Conservation (phyloP, 73 alveolate genomes). For the Paramecium sexaurelia region DNA sequence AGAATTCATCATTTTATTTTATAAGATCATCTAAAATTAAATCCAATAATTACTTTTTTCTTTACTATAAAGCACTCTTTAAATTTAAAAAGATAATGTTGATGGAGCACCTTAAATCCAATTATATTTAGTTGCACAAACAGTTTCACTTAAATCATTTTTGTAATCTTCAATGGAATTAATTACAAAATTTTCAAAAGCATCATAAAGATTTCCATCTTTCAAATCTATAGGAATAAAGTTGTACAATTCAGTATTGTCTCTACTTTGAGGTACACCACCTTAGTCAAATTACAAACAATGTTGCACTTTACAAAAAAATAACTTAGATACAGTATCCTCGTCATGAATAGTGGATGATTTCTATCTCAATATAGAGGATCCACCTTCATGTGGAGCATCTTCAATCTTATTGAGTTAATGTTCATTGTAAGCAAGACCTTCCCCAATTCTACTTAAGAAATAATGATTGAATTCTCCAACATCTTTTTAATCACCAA, state of each 20-base stretch:
- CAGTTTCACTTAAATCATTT: slow-evolving; percentile 57
- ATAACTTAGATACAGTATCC: neutral
- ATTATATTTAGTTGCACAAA: slow-evolving; percentile 69
- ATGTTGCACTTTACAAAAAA: neutral
- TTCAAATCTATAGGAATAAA: slow-evolving; percentile 71
- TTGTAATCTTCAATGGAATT: slow-evolving; percentile 71
- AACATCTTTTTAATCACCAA: slow-evolving; percentile 88
- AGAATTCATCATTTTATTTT: slow-evolving; percentile 73
- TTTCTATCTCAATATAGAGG: neutral
- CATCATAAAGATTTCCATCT: slow-evolving; percentile 74
- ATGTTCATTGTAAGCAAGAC: slow-evolving; percentile 49
- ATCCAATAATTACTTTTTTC: slow-evolving; percentile 21
- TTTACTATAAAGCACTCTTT: slow-evolving; percentile 75
- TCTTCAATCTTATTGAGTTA: neutral
- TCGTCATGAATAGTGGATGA: slow-evolving; percentile 16
- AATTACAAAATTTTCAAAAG: slow-evolving; percentile 73
- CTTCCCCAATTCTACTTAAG: slow-evolving; percentile 82
- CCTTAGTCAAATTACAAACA: neutral
- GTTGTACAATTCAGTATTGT: slow-evolving; percentile 69
- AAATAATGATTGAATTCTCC: slow-evolving; percentile 87
- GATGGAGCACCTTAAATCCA: slow-evolving; percentile 75
- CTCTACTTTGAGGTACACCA: neutral
- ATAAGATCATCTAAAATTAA: slow-evolving; percentile 27
- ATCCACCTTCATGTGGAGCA: neutral
- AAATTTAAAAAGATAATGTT: slow-evolving; percentile 72